Percentiles rank a stretch among this genome's conserved stretches.
Conservation (phyloP, 2,329 filamentous ascomycete genomes). For the Tolypocladium endophyticum region DNA sequence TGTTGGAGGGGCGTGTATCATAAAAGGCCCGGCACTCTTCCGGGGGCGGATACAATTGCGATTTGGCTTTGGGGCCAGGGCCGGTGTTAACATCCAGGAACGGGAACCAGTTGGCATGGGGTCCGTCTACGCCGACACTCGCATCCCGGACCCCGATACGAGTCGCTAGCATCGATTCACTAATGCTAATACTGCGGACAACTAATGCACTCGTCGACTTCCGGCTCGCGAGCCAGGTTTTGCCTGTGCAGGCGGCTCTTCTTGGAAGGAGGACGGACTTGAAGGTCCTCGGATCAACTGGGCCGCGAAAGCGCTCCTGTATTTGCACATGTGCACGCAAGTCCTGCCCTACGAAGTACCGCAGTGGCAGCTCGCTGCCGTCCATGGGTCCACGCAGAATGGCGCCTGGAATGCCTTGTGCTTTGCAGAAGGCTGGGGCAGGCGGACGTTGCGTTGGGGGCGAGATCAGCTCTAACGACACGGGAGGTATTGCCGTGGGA, state of each 20-base stretch:
- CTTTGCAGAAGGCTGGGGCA: constrained; percentile 10
- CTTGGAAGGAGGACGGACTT: constrained; percentile 34
- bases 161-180: constrained; percentile 6
- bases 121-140: not conserved
- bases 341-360: not conserved
- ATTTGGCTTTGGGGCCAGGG: constrained; percentile 15
- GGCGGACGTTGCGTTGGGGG: constrained; percentile 11
- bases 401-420: constrained; percentile 13
- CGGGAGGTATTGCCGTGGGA: constrained; percentile 7
- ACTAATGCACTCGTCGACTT: not conserved
- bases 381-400: constrained; percentile 3
- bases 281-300: not conserved
- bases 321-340: not conserved
- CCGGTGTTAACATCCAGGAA: constrained; percentile 26
- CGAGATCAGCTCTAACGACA: constrained; percentile 10
- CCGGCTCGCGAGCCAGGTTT: not conserved
- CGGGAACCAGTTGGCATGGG: constrained; percentile 21
- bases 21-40: constrained; percentile 38
- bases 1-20: constrained; percentile 37
- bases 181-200: not conserved
- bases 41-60: constrained; percentile 27
- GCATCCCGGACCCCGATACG: constrained; percentile 4
- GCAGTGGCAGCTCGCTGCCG: not conserved
- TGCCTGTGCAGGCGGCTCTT: constrained; percentile 31
- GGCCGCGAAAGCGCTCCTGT: not conserved